Evolutionary conservation across 345 rosid species (phyloP), one percentile per base, ranked within the genome.

Genomic region (Aquilaria sinensis): DNA sequence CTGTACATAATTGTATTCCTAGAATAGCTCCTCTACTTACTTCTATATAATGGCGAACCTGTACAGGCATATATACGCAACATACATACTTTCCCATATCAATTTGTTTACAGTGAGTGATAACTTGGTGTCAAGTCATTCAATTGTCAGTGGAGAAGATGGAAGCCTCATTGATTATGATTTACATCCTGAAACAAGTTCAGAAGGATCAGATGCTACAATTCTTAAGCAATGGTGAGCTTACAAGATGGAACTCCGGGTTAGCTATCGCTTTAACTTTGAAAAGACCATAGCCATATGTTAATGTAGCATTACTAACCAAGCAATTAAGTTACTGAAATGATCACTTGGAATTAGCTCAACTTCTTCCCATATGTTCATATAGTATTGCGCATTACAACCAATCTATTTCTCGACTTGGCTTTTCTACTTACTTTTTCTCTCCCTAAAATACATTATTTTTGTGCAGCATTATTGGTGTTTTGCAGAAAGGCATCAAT

Each of bases 231-330:
- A 88, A 65, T 89, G 92, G 11, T 85, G 93, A 63, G 87, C 97
- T 66, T 88, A 85, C 74, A 87, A 87, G 78, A 87, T 90, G 56
- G 97, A 90, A 77, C 83, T 90, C 64, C 97, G 85, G 90, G 97
- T 89, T 57, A 65, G 68, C 52, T 51, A 66, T 58, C 1, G 34
- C 53, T 54, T 68, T 31, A 63, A 23, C 23, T 23, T 23, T 23
- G 23, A 23, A 65, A 29, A 31, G 52, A 58, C 23, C 23, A 61
- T 74, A 51, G 4, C 8, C 7, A 37, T 37, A 45, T 55, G 37
- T 57, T 56, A 67, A 57, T 34, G 48, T 63, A 51, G n/a, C 51
- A 30, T 58, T 16, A 13, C 34, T 34, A 49, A 43, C 31, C 9
- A 37, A 3, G 43, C 43, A 37, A 23, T 23, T 23, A 23, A 37